Evolutionary conservation across 345 rosid species (phyloP).

Genomic region (Barbarea vulgaris): DNA sequence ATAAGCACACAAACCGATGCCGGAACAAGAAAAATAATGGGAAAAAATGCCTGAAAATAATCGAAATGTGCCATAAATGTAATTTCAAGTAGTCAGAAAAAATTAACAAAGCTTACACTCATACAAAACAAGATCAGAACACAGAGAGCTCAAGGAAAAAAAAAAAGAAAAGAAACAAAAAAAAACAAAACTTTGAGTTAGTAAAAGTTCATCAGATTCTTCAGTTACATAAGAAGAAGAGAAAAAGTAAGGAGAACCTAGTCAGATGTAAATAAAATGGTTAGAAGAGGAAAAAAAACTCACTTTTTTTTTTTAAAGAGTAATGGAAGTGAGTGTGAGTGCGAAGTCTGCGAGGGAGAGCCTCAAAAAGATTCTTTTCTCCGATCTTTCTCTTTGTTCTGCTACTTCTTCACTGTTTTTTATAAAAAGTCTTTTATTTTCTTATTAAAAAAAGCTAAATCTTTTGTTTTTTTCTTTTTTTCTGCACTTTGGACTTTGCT

Average conservation of each 20-base stretch:
- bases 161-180: not conserved
- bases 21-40: not conserved
- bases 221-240: conserved; percentile 13
- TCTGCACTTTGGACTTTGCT: conserved; percentile 12
- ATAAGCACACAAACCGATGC: conserved; percentile 13
- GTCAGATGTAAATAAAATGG: conserved; percentile 26
- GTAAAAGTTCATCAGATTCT: conserved; percentile 23
- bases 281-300: not conserved
- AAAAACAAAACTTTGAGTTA: conserved; percentile 18
- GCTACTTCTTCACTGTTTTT: conserved; percentile 31
- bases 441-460: not conserved
- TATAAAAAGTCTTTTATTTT: not conserved
- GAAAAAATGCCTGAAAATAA: not conserved
- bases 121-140: conserved; percentile 34
- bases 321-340: conserved; percentile 36
- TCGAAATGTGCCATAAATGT: conserved; percentile 21
- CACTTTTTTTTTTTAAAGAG: conserved; percentile 24
- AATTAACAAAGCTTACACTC: not conserved
- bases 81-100: conserved; percentile 2
- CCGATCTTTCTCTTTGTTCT: conserved; percentile 24
- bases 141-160: conserved; percentile 15
- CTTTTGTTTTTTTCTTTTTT: not conserved
- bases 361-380: conserved; percentile 30
- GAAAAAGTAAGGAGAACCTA: not conserved
- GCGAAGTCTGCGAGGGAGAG: conserved; percentile 28